Percentiles rank a stretch among this genome's conserved stretches.
These are phyloP conservation scores for Solanum appendiculatum DNA, from an alignment of 257 asterid genomes.

Conservation along the genomic window DNA sequence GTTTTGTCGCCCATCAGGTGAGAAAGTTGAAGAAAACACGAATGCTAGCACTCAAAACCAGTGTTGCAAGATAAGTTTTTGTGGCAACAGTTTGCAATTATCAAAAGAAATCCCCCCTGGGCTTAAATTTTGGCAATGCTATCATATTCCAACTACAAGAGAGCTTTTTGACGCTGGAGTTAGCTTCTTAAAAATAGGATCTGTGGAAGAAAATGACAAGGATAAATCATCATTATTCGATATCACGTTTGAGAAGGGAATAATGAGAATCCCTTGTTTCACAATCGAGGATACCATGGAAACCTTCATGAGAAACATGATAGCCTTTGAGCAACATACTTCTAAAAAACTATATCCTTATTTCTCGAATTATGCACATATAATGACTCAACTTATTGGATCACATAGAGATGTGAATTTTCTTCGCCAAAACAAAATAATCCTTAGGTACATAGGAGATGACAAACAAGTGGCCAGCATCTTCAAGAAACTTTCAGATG, in stretches of 20 bases:
- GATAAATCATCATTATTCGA: conserved; percentile 1
- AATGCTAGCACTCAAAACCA: neutral
- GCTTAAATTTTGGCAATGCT: neutral
- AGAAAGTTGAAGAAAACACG: too few relatives aligned
- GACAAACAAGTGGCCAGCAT: neutral
- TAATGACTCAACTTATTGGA: conserved; percentile 7
- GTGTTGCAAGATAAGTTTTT: neutral
- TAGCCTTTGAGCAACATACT: conserved; percentile 13
- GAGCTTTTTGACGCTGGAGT: conserved; percentile 11
- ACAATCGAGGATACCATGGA: conserved; percentile 5
- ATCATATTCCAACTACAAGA: neutral
- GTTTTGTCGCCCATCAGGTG: neutral
- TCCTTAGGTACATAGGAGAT: neutral
- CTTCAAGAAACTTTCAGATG: neutral
- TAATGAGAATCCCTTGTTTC: conserved; percentile 1
- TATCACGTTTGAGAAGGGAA: neutral
- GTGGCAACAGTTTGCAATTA: neutral
- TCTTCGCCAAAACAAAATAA: neutral
- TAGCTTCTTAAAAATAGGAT: neutral
- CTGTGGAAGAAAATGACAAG: neutral
- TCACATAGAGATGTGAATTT: neutral
- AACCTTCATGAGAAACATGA: conserved; percentile 10
- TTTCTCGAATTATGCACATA: neutral
- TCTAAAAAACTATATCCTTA: neutral
- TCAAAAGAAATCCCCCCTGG: too few relatives aligned